These are phyloP conservation scores for Chaetomium globosum DNA, from an alignment of 2,329 filamentous ascomycete species.

Conservation along the genomic window DNA sequence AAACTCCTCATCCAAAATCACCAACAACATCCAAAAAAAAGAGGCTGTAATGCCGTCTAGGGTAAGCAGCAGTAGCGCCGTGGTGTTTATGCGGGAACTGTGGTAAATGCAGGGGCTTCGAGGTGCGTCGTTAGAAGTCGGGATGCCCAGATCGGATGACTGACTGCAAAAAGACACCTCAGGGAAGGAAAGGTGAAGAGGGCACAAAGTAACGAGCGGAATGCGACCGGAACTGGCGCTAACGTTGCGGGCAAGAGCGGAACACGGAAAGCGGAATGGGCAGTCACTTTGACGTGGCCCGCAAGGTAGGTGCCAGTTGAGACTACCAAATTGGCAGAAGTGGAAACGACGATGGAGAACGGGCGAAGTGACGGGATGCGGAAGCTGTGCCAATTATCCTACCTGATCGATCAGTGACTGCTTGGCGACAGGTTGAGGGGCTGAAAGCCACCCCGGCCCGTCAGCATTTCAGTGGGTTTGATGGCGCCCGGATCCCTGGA, in stretches of 20 bases:
- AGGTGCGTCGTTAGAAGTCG: not conserved
- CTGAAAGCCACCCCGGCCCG: conserved; percentile 27
- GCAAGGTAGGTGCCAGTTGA: conserved; percentile 15
- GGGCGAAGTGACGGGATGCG: conserved; percentile 27
- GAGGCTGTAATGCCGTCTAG: not conserved
- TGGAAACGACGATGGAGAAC: conserved; percentile 23
- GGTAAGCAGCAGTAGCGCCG: not conserved
- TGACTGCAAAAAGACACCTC: conserved; percentile 1
- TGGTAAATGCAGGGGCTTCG: not conserved
- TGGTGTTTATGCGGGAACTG: conserved; percentile 12
- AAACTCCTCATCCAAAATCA: conserved; percentile 31
- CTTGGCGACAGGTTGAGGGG: conserved; percentile 29
- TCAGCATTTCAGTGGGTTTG: conserved; percentile 16
- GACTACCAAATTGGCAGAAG: conserved; percentile 4
- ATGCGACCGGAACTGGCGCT: conserved; percentile 18
- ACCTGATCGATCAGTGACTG: not conserved
- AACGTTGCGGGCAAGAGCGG: conserved; percentile 26
- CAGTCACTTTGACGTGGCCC: conserved; percentile 16
- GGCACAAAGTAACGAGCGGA: conserved; percentile 27
- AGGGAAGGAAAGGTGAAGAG: not conserved
- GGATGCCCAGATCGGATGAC: not conserved
- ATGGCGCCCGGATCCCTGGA: conserved; percentile 30
- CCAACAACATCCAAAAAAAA: conserved; percentile 16
- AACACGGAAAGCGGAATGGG: conserved; percentile 11
- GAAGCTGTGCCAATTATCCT: conserved; percentile 32